A percentile compares a stretch with the other conserved stretches of the same genome.
Evolutionary conservation across 345 rosid species (phyloP).

Genomic region (Cardamine chenopodiifolia): DNA sequence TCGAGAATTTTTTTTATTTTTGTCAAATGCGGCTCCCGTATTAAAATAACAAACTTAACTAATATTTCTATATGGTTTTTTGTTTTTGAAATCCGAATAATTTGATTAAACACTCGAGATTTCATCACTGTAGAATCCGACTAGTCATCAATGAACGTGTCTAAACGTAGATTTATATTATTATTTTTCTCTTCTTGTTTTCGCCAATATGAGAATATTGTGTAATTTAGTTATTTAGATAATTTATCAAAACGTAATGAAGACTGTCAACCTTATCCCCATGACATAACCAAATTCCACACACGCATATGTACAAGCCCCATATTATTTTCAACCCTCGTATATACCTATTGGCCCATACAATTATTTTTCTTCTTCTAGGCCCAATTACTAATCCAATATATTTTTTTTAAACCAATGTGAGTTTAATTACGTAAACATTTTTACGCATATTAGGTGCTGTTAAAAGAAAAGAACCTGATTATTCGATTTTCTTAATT

Average conservation of each 20-base stretch:
- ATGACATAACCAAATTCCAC: background rate
- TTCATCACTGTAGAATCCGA: background rate
- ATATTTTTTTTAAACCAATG: too few species aligned
- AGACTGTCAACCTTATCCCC: conserved; percentile 26
- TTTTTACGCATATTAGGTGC: background rate
- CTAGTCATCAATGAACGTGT: conserved; percentile 11
- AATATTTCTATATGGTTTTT: background rate
- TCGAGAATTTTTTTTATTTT: background rate
- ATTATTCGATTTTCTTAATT: too few species aligned
- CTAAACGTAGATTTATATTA: conserved; percentile 9
- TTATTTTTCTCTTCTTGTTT: background rate
- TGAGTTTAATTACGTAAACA: too few species aligned
- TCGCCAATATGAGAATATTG: background rate
- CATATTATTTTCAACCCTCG: background rate
- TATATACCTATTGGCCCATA: background rate
- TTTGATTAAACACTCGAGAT: background rate
- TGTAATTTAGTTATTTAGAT: background rate
- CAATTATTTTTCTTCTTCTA: background rate
- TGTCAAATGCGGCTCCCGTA: background rate
- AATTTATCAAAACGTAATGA: background rate
- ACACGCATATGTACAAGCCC: background rate
- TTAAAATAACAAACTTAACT: background rate
- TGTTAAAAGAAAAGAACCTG: background rate
- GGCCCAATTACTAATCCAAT: background rate
- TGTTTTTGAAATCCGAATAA: background rate